Conservation (phyloP, 257 asterid genomes). For the Nicotiana attenuata region DNA sequence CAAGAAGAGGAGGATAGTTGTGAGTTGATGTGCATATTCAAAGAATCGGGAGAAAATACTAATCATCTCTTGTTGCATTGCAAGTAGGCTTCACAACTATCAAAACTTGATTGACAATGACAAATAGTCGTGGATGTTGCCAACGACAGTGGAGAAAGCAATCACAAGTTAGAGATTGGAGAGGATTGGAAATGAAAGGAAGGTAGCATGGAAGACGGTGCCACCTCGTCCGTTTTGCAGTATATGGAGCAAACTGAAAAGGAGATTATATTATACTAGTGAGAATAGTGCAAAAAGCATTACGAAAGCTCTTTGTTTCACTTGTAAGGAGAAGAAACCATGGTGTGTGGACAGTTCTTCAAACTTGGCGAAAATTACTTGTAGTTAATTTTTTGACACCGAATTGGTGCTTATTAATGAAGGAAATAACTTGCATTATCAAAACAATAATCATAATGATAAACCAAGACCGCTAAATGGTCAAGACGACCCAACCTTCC, state of each 20-base stretch:
- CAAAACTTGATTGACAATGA: no score
- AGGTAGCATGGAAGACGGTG: background rate
- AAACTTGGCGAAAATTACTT: no score
- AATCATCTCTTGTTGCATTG: background rate
- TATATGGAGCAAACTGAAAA: background rate
- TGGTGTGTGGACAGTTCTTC: background rate
- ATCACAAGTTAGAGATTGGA: background rate
- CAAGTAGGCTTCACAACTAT: background rate
- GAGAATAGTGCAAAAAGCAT: background rate
- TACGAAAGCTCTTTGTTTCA: background rate
- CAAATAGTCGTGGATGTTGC: background rate
- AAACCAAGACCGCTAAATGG: background rate
- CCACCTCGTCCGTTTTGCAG: background rate
- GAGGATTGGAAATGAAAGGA: background rate
- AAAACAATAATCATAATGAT: no score
- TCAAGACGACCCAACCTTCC: slow-evolving; percentile 57
- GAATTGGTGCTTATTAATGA: no score
- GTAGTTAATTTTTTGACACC: no score
- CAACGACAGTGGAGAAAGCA: background rate
- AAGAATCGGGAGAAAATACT: background rate
- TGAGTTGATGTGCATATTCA: background rate
- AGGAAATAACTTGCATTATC: no score
- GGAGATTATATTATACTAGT: background rate
- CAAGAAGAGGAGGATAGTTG: background rate
- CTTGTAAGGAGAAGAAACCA: background rate